Conservation (phyloP, 371 early-diverging fungal species). For the Nematocida ausubeli region DNA sequence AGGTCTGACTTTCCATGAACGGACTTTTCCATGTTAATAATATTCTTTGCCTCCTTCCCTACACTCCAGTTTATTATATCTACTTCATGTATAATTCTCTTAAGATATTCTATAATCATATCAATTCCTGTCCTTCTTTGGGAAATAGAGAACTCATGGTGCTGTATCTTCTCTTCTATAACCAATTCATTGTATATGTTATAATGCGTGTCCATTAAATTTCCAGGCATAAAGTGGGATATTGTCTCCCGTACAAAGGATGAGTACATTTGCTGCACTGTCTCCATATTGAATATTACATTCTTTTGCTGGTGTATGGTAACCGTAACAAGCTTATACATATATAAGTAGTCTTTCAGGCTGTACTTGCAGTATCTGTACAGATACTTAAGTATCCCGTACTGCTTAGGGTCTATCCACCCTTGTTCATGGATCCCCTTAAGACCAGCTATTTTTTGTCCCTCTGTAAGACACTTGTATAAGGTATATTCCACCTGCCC, state of each 20-base stretch:
- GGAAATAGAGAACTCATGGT: slow-evolving; percentile 30
- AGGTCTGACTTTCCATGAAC: background rate
- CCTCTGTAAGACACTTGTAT: slow-evolving; percentile 20
- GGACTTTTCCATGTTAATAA: slow-evolving; percentile 46
- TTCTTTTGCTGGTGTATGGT: background rate
- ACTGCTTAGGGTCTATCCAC: slow-evolving; percentile 17
- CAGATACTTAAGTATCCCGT: slow-evolving; percentile 8
- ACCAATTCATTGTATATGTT: background rate
- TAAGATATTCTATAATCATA: slow-evolving; percentile 2
- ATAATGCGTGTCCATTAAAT: background rate
- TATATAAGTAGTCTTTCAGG: background rate
- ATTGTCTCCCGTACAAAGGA: background rate
- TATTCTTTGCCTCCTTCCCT: slow-evolving; percentile 45
- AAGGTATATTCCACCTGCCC: background rate
- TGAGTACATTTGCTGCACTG: slow-evolving; percentile 3
- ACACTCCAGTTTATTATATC: slow-evolving; percentile 38
- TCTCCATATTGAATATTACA: background rate
- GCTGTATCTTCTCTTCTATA: slow-evolving; percentile 30
- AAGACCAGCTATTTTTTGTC: background rate
- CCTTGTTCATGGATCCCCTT: background rate
- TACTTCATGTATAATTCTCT: slow-evolving; percentile 22
- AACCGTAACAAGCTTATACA: background rate
- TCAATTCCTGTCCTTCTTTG: slow-evolving; percentile 13
- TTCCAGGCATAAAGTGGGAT: background rate
- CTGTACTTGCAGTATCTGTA: slow-evolving; percentile 7